Base-by-base conservation (phyloP, 805 yeast species). In the Candida lessepsii region DNA sequence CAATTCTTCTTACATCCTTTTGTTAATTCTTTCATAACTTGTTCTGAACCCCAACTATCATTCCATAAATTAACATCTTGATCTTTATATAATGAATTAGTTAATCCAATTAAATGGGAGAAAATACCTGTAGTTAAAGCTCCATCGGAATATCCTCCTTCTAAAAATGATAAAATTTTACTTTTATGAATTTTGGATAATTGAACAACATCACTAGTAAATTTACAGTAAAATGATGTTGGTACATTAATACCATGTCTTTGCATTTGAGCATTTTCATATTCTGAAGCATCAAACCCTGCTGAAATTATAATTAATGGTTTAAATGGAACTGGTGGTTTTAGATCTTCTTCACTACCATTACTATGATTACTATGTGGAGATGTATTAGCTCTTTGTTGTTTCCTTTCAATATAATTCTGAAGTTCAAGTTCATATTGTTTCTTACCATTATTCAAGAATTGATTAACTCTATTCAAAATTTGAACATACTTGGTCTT, bases 251-350 rank as follows among this genome's bases (percentile, higher is more conserved):
- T 86, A 0, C 79, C 78, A 57, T 87, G 95, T 39, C 95, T 68
- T 60, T 86, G 95, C 95, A 86, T 87, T 36, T 81, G 76, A n/a
- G 78, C 77, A 42, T 80, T 81, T 55, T 86, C 96, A 58, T 75
- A 81, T 56, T 86, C 96, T 13, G 86, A 80, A 2, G 93, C 95
- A 62, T 86, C 96, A 57, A 86, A 87, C 2, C 96, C 96, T 0
- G 95, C 90, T 31, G 95, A 85, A 1, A 86, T 70, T n/a, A 83
- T 73, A 2, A 87, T 76, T 44, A 86, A 50, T 9, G 75, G 72
- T 44, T 65, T 67, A 51, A 64, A 67, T 1, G 64, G 59, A 6
- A 55, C 61, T 4, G 72, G 73, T 4, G 69, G 63, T 2, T 35
- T 37, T 9, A 30, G 3, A 37, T 44, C 16, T 69, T 42, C 63